A percentile compares a stretch with the other conserved stretches of the same genome.
phyloP scores from a whole-genome alignment of 805 yeast species.

The Lipomyces spencermartinsiae region DNA sequence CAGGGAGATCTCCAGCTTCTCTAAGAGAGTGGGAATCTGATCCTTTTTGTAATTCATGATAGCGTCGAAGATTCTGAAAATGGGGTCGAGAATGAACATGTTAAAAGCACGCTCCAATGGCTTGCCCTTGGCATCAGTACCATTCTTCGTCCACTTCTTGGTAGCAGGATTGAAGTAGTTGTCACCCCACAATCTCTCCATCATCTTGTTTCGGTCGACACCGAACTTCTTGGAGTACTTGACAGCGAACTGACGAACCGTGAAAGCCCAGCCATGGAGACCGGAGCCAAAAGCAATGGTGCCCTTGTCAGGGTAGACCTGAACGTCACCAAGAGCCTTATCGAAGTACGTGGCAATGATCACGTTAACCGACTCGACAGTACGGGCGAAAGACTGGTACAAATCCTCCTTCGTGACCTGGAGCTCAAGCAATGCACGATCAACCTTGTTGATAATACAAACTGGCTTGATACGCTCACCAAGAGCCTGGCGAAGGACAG shows the following conservation, averaged over 20 bases:
- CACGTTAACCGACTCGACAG: constrained; percentile 99
- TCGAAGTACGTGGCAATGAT: constrained; percentile 95
- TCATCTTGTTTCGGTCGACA: constrained; percentile 97
- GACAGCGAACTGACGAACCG: constrained; percentile 97
- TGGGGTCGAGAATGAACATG: constrained; percentile 99
- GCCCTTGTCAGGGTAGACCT: constrained; percentile 98
- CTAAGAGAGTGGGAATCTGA: constrained; percentile 88
- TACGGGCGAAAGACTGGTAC: constrained; percentile 97
- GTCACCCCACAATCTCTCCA: constrained; percentile 99
- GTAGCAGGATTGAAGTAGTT: constrained; percentile 99
- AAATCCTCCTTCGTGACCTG: constrained; percentile 99
- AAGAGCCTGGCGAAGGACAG: constrained; percentile 97
- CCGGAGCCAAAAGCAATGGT: constrained; percentile 99
- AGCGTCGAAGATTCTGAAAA: constrained; percentile 94
- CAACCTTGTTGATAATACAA: constrained; percentile 98
- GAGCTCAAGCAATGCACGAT: constrained; percentile 98
- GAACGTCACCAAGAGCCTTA: constrained; percentile 89
- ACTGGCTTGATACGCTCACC: constrained; percentile 99
- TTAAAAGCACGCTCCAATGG: constrained; percentile 98
- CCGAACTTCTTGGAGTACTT: constrained; percentile 99
- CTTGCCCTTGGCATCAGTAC: constrained; percentile 94
- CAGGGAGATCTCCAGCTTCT: constrained; percentile 90
- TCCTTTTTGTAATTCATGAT: constrained; percentile 99
- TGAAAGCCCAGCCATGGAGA: constrained; percentile 99
- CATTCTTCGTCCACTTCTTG: constrained; percentile 98